Percentiles rank a stretch among this genome's conserved stretches.
phyloP scores from a whole-genome alignment of 257 asterid species.

The Nicotiana noctiflora region DNA sequence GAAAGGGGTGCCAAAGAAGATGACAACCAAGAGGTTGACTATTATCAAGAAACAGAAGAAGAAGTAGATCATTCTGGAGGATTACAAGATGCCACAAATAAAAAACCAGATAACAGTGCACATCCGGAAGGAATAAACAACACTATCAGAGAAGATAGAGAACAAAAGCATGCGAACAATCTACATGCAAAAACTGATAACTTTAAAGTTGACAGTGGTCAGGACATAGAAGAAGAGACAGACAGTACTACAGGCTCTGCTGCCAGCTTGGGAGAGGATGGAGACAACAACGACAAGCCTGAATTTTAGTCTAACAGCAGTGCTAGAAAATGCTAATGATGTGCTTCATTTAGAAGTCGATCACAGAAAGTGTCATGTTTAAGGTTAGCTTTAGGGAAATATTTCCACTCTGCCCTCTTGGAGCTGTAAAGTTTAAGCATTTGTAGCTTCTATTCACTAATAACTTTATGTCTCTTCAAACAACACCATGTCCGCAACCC shows the following conservation, averaged over 20 bases:
- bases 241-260: conserved; percentile 10
- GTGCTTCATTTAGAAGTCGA: neutral
- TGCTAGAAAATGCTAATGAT: neutral
- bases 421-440: neutral
- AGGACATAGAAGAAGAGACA: conserved; percentile 21
- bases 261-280: conserved; percentile 10
- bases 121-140: neutral
- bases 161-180: neutral
- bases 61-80: neutral
- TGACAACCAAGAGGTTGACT: conserved; percentile 8
- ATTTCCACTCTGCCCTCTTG: neutral
- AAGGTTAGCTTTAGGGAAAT: conserved; percentile 1
- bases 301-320: conserved; percentile 26
- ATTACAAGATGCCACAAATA: neutral
- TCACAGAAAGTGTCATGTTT: neutral
- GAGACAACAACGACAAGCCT: conserved; percentile 13
- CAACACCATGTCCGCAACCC: neutral
- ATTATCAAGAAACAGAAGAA: conserved; percentile 17
- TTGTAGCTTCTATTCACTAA: neutral
- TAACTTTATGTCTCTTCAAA: neutral
- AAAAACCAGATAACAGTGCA: conserved; percentile 8
- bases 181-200: conserved; percentile 5
- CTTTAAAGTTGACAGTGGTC: conserved; percentile 15
- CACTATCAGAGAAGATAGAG: neutral
- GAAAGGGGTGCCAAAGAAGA: conserved; percentile 13